phyloP scores from a whole-genome alignment of 441 rosid species.

The Erodium trifolium region DNA sequence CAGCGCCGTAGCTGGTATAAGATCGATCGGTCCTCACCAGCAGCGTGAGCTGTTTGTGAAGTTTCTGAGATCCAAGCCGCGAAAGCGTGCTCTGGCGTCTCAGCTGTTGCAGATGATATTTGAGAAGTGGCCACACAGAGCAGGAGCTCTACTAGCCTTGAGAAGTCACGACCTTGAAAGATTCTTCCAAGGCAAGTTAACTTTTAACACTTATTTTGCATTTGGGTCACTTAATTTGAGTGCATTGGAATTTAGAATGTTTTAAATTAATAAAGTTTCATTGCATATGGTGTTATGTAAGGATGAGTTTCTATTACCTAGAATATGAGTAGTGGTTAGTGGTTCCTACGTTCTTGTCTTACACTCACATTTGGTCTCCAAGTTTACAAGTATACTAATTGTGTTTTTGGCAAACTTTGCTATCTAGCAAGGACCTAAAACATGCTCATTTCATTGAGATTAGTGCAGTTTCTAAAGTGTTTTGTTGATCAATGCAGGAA shows the following conservation, averaged over 20 bases:
- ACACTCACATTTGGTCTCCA: background rate
- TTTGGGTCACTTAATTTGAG: background rate
- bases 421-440: background rate
- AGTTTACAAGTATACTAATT: background rate
- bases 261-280: background rate
- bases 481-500: conserved; percentile 35
- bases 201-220: background rate
- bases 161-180: conserved; percentile 56
- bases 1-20: conserved; percentile 36
- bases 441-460: background rate
- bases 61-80: conserved; percentile 41
- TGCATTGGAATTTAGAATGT: background rate
- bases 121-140: conserved; percentile 39
- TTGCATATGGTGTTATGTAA: background rate
- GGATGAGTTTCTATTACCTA: background rate
- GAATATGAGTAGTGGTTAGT: background rate
- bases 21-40: conserved; percentile 33
- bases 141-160: conserved; percentile 50
- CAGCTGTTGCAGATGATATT: conserved; percentile 58
- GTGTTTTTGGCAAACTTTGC: background rate
- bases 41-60: conserved; percentile 47
- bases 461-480: background rate
- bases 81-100: conserved; percentile 38
- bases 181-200: conserved; percentile 57
- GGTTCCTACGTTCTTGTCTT: background rate